phyloP scores from a whole-genome alignment of 1,284 basidiomycete species.

The Apiotrichum laibachii region DNA sequence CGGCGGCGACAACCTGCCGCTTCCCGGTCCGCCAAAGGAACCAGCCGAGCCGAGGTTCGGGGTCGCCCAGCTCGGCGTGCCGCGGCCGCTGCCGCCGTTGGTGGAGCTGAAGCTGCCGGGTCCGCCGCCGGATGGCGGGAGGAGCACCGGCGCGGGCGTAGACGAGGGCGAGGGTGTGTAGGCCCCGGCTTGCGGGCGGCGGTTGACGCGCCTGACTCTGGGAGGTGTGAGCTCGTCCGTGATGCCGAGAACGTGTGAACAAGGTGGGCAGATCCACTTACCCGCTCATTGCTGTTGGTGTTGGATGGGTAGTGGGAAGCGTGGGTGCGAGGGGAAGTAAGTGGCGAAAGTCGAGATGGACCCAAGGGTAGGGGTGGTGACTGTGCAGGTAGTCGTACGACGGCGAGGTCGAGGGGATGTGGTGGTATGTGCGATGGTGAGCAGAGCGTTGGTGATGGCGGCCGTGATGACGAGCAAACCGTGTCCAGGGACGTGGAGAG shows the following conservation, averaged over 20 bases:
- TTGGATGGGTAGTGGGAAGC: too few relatives aligned
- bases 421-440: too few relatives aligned
- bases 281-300: too few relatives aligned
- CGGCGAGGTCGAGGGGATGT: too few relatives aligned
- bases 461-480: too few relatives aligned
- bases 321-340: too few relatives aligned
- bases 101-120: background rate
- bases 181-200: background rate
- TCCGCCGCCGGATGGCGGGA: constrained; percentile 25
- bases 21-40: background rate
- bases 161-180: constrained; percentile 2
- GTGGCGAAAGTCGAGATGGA: too few relatives aligned
- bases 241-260: too few relatives aligned
- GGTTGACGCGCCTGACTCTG: constrained; percentile 21
- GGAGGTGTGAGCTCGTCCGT: background rate
- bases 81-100: constrained; percentile 14
- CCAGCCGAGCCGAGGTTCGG: background rate
- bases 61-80: constrained; percentile 24
- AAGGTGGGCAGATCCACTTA: background rate
- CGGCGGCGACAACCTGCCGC: constrained; percentile 8
- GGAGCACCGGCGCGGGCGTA: constrained; percentile 32
- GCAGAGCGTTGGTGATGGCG: too few relatives aligned
- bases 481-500: too few relatives aligned
- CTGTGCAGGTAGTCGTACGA: too few relatives aligned
- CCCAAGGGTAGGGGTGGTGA: too few relatives aligned